Evolutionary conservation across 495 filamentous ascomycete genomes (phyloP).

Genomic region (Penicillium desertorum): DNA sequence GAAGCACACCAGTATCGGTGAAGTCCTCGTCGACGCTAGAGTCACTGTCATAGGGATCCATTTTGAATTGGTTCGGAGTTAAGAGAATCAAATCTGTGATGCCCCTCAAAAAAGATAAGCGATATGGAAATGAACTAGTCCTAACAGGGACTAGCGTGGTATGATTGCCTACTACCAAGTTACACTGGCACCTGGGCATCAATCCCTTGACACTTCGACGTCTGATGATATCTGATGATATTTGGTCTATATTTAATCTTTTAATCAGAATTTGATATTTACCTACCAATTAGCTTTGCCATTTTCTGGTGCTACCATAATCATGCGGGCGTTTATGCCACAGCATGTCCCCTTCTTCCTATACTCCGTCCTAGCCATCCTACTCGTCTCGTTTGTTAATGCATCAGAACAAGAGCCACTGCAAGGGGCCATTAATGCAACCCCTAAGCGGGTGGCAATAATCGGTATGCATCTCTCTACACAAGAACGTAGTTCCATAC

Average conservation of each 20-base stretch:
- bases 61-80: constrained; percentile 34
- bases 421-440: constrained; percentile 12
- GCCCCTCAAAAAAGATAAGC: constrained; percentile 35
- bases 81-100: constrained; percentile 14
- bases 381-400: constrained; percentile 22
- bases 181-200: not conserved
- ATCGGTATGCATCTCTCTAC: constrained; percentile 38
- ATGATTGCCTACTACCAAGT: not conserved
- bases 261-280: not conserved
- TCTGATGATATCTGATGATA: not conserved
- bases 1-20: constrained; percentile 83
- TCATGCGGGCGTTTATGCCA: not conserved
- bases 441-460: constrained; percentile 46
- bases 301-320: not conserved
- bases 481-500: not conserved
- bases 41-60: constrained; percentile 86
- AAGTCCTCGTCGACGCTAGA: constrained; percentile 63
- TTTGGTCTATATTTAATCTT: not conserved
- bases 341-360: constrained; percentile 4
- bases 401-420: constrained; percentile 34
- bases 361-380: constrained; percentile 12
- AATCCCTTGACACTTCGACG: not conserved
- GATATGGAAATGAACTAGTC: constrained; percentile 21
- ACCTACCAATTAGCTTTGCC: not conserved
- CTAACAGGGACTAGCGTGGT: not conserved